Evolutionary conservation across 1,284 basidiomycete genomes (phyloP).

Genomic region (Trametes hirsuta): DNA sequence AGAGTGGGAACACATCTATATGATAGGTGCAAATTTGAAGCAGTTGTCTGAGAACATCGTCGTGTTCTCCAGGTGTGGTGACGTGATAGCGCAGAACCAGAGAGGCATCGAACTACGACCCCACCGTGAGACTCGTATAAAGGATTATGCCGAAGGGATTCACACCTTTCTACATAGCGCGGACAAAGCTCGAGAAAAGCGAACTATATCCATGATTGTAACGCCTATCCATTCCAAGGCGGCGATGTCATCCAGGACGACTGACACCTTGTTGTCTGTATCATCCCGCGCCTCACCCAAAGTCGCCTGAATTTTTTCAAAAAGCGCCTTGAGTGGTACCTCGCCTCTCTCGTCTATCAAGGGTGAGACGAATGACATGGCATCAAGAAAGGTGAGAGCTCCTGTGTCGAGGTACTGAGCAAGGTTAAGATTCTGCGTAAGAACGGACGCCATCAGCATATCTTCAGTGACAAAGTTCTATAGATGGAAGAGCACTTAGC

Average conservation of each 20-base stretch:
- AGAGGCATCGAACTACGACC: conserved; percentile 47
- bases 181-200: conserved; percentile 60
- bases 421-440: conserved; percentile 55
- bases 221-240: conserved; percentile 71
- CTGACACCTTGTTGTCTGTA: conserved; percentile 36
- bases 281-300: conserved; percentile 15
- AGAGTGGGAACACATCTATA: conserved; percentile 66
- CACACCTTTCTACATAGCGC: conserved; percentile 57
- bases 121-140: background rate
- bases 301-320: conserved; percentile 36
- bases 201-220: conserved; percentile 48
- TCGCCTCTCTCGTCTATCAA: conserved; percentile 22
- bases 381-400: conserved; percentile 57
- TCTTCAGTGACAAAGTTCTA: background rate
- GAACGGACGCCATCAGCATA: background rate
- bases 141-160: background rate
- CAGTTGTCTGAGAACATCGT: conserved; percentile 58
- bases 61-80: conserved; percentile 54
- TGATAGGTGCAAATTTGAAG: conserved; percentile 65
- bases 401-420: conserved; percentile 45
- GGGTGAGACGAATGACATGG: conserved; percentile 30
- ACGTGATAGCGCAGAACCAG: conserved; percentile 67
- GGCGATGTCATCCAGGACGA: conserved; percentile 70
- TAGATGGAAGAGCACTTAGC: conserved; percentile 4
- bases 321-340: conserved; percentile 37